phyloP scores from a whole-genome alignment of 257 asterid genomes.

The Przewalskia tangutica region DNA sequence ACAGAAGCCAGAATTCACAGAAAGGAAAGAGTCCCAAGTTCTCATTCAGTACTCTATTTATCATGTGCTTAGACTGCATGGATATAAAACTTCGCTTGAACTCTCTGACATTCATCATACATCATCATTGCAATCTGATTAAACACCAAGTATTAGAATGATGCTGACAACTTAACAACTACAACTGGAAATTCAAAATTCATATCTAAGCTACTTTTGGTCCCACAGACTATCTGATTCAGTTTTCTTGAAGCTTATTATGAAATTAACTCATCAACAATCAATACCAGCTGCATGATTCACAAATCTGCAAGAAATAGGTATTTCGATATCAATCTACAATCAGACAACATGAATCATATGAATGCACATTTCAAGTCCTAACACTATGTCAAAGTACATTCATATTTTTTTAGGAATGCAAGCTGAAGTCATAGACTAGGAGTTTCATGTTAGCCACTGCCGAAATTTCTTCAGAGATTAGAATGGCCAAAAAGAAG shows the following conservation, averaged over 20 bases:
- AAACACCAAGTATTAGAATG: slow-evolving; percentile 42
- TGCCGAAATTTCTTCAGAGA: neutral
- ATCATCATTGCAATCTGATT: slow-evolving; percentile 63
- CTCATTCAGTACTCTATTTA: slow-evolving; percentile 27
- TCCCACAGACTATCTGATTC: slow-evolving; percentile 5
- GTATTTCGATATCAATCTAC: slow-evolving; percentile 10
- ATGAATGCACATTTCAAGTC: neutral
- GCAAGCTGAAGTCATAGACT: neutral
- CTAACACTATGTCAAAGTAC: neutral
- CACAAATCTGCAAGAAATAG: slow-evolving; percentile 16
- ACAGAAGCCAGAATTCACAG: slow-evolving; percentile 2
- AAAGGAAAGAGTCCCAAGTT: slow-evolving; percentile 11
- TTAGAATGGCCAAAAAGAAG: neutral
- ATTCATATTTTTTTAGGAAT: neutral
- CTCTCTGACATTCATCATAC: slow-evolving; percentile 60
- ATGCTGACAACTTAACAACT: slow-evolving; percentile 14
- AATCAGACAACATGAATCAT: slow-evolving; percentile 7
- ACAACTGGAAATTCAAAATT: slow-evolving; percentile 5
- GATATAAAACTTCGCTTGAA: slow-evolving; percentile 29
- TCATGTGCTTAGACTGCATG: slow-evolving; percentile 30
- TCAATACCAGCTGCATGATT: slow-evolving; percentile 8
- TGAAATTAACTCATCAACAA: slow-evolving; percentile 3
- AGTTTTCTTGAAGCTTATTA: slow-evolving; percentile 2
- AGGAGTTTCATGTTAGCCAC: neutral
- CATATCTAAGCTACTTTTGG: neutral